These are phyloP conservation scores for Penicillium sp. DNA, from an alignment of 2,329 filamentous ascomycete species.

Conservation along the genomic window DNA sequence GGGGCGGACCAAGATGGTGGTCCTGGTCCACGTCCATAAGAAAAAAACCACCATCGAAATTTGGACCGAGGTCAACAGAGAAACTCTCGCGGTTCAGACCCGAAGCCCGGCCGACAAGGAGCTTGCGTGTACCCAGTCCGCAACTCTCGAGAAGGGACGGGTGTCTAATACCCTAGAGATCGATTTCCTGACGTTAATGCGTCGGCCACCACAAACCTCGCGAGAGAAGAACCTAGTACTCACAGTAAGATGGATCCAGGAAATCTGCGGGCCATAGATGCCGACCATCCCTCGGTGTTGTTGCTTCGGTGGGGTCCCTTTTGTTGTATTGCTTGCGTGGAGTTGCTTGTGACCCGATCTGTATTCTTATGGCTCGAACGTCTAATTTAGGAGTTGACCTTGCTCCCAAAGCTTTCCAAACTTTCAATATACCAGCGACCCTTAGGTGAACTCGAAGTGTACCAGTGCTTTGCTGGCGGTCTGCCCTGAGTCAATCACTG, in stretches of 20 bases:
- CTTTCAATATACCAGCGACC: background rate
- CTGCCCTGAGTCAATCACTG: too few species aligned
- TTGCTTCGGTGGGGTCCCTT: background rate
- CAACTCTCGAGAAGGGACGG: background rate
- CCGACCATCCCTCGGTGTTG: background rate
- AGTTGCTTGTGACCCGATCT: too few species aligned
- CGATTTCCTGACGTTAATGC: too few species aligned
- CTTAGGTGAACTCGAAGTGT: background rate
- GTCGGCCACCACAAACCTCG: background rate
- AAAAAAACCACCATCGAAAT: too few species aligned
- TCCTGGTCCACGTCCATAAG: background rate
- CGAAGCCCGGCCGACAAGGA: background rate
- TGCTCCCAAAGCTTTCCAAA: background rate
- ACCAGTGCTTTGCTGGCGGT: too few species aligned
- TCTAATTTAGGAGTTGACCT: background rate
- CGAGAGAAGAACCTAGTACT: background rate
- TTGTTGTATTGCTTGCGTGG: background rate
- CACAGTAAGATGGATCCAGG: background rate
- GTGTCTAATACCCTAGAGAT: too few species aligned
- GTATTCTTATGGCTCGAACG: background rate
- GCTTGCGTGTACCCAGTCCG: background rate
- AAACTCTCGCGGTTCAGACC: constrained; percentile 1
- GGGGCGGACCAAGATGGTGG: background rate
- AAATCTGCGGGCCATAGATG: background rate
- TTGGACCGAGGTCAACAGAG: too few species aligned